Evolutionary conservation across 108 stramenopile genomes (phyloP).

Genomic region (Chaetoceros muelleri): DNA sequence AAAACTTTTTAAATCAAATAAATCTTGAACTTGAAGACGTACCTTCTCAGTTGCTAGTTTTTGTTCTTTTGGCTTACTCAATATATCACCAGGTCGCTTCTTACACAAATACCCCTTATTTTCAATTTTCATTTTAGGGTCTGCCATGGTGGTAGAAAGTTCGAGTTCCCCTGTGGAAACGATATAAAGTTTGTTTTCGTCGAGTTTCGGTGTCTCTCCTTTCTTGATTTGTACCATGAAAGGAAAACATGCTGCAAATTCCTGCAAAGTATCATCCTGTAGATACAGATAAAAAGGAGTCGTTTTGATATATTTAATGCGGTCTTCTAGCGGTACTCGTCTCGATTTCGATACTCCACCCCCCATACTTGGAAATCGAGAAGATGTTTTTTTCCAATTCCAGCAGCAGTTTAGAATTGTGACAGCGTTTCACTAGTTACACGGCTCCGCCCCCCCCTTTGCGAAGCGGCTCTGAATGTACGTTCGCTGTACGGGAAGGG

Average conservation of each 20-base stretch:
- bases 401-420: too few species aligned
- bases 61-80: constrained; percentile 22
- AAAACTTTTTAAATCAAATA: not conserved
- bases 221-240: not conserved
- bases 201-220: constrained; percentile 16
- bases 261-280: constrained; percentile 14
- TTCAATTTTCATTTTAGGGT: constrained; percentile 18
- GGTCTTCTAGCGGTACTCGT: constrained; percentile 10
- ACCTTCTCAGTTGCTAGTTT: constrained; percentile 18
- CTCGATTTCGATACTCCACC: not conserved
- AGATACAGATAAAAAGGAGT: constrained; percentile 36
- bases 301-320: constrained; percentile 15
- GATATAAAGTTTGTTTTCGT: constrained; percentile 16
- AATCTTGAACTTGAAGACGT: not conserved
- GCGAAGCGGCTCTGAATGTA: too few species aligned
- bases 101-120: constrained; percentile 32
- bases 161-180: constrained; percentile 27
- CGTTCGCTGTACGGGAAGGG: too few species aligned
- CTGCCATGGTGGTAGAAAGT: constrained; percentile 21
- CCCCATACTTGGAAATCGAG: too few species aligned
- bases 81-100: constrained; percentile 32
- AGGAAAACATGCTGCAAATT: constrained; percentile 30
- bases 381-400: too few species aligned
- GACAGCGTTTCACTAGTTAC: too few species aligned
- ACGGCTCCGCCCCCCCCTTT: too few species aligned